Conservation (phyloP, 2,329 filamentous ascomycete species). For the Fusarium oxysporum region DNA sequence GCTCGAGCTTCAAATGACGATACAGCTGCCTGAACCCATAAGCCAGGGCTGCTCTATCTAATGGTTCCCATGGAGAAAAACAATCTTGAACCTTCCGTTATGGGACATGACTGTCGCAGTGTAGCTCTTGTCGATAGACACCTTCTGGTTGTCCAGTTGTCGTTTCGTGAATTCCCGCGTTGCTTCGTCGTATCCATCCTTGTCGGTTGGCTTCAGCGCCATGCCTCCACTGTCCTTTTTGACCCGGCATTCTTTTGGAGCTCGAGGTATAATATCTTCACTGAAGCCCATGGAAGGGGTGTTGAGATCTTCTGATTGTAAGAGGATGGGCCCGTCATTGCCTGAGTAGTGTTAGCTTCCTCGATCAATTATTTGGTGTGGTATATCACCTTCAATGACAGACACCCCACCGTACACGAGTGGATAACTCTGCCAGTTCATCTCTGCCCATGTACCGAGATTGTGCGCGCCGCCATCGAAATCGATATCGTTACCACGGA, state of each 20-base stretch:
- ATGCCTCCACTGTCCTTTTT: slow-evolving; percentile 21
- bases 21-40: background rate
- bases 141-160: slow-evolving; percentile 2
- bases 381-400: slow-evolving; percentile 31
- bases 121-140: slow-evolving; percentile 28
- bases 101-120: slow-evolving; percentile 34
- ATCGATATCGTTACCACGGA: slow-evolving; percentile 26
- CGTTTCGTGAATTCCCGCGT: slow-evolving; percentile 24
- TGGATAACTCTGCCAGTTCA: slow-evolving; percentile 35
- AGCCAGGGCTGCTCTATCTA: background rate
- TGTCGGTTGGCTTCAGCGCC: slow-evolving; percentile 35
- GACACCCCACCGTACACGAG: slow-evolving; percentile 29
- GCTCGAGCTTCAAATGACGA: background rate
- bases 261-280: slow-evolving; percentile 17
- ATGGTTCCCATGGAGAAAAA: slow-evolving; percentile 27
- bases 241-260: slow-evolving; percentile 18
- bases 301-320: slow-evolving; percentile 23
- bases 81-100: slow-evolving; percentile 25
- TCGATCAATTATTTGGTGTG: too few species aligned
- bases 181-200: slow-evolving; percentile 26
- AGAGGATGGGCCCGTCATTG: slow-evolving; percentile 30
- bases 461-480: slow-evolving; percentile 31
- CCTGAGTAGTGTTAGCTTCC: slow-evolving; percentile 11
- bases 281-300: slow-evolving; percentile 23
- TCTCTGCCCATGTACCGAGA: slow-evolving; percentile 35